Percentiles rank a stretch among this genome's conserved stretches.
These are phyloP conservation scores for Gigaspora rosea DNA, from an alignment of 192 early-diverging fungal species.

Conservation along the genomic window DNA sequence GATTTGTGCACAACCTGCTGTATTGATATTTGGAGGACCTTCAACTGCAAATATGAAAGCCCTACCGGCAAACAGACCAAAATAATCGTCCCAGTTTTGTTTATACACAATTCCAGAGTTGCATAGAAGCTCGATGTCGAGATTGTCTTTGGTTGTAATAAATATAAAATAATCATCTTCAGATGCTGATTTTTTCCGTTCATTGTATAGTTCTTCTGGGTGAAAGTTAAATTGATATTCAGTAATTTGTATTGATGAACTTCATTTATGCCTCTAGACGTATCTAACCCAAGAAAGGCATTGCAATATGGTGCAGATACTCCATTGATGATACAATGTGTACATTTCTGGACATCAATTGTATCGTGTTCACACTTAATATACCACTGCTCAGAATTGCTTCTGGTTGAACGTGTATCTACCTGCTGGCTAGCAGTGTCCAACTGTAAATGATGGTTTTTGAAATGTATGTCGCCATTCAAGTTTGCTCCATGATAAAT, in stretches of 20 bases:
- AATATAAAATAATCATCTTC: slow-evolving; percentile 40
- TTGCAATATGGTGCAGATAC: slow-evolving; percentile 31
- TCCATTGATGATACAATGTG: slow-evolving; percentile 18
- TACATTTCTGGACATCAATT: background rate
- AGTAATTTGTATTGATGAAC: slow-evolving; percentile 27
- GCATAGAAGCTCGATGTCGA: slow-evolving; percentile 33
- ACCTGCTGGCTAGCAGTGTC: slow-evolving; percentile 23
- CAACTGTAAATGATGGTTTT: slow-evolving; percentile 22
- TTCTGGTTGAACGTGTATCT: slow-evolving; percentile 26
- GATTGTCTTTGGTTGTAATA: slow-evolving; percentile 28
- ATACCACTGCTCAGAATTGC: background rate
- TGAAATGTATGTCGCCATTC: slow-evolving; percentile 18
- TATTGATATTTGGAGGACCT: slow-evolving; percentile 38
- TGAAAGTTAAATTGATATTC: background rate
- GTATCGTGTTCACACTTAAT: slow-evolving; percentile 18
- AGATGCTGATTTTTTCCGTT: slow-evolving; percentile 37
- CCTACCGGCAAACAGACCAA: no score
- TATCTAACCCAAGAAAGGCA: slow-evolving; percentile 28
- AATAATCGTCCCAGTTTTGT: slow-evolving; percentile 37
- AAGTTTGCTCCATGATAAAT: slow-evolving; percentile 24
- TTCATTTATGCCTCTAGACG: slow-evolving; percentile 27
- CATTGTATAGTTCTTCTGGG: slow-evolving; percentile 18
- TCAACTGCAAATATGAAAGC: slow-evolving; percentile 36
- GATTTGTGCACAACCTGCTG: slow-evolving; percentile 28
- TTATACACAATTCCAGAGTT: slow-evolving; percentile 41